These are phyloP conservation scores for Hyaloscypha finlandica DNA, from an alignment of 495 filamentous ascomycete species.

Conservation along the genomic window DNA sequence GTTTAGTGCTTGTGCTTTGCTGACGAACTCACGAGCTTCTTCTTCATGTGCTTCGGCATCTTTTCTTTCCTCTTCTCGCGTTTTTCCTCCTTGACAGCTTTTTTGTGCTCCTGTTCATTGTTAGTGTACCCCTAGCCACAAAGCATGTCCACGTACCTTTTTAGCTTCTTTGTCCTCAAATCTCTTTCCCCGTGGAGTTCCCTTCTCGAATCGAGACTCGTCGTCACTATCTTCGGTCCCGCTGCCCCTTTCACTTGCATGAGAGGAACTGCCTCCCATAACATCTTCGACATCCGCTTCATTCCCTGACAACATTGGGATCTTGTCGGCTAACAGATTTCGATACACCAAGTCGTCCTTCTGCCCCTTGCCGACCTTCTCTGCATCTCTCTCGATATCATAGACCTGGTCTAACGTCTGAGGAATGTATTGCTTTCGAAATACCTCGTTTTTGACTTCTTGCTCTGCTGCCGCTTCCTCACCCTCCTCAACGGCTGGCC, in stretches of 20 bases:
- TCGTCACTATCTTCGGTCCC: conserved; percentile 51
- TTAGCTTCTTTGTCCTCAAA: conserved; percentile 91
- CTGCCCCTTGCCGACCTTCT: conserved; percentile 69
- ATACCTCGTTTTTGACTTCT: conserved; percentile 86
- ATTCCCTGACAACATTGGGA: conserved; percentile 43
- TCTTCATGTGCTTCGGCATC: conserved; percentile 94
- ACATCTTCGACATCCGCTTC: conserved; percentile 41
- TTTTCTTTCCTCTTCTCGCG: conserved; percentile 88
- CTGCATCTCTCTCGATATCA: conserved; percentile 88
- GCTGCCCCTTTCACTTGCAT: conserved; percentile 40
- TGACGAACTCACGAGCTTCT: conserved; percentile 58
- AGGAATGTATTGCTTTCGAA: conserved; percentile 92
- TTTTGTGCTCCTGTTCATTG: conserved; percentile 67
- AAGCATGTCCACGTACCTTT: conserved; percentile 46
- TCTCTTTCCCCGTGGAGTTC: conserved; percentile 78
- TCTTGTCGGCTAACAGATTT: conserved; percentile 72
- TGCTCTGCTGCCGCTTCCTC: conserved; percentile 49
- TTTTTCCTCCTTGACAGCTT: conserved; percentile 91
- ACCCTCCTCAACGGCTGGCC: conserved; percentile 47
- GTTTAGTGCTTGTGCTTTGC: conserved; percentile 36
- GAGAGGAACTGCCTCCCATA: conserved; percentile 38
- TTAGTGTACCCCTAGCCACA: neutral
- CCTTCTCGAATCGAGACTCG: conserved; percentile 59
- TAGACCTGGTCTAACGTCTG: conserved; percentile 94
- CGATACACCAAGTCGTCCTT: conserved; percentile 77